Conservation (phyloP, 768 basidiomycete species). For the Amanita inopinata region DNA sequence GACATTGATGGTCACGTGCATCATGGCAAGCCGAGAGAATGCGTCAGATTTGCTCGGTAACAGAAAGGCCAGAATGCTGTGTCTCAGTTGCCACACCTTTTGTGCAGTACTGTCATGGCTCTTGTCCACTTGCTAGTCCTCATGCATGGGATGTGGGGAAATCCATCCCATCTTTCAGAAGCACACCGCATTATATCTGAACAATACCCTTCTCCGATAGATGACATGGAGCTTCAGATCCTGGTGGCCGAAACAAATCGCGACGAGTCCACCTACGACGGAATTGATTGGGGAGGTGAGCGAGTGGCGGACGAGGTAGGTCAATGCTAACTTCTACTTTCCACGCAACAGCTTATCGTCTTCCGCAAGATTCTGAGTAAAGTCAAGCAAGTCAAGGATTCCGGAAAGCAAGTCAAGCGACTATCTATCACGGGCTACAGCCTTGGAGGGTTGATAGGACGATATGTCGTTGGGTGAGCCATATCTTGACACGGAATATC, state of each 20-base stretch:
- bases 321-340: neutral
- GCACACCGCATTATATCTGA: conserved; percentile 44
- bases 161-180: conserved; percentile 53
- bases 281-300: conserved; percentile 79
- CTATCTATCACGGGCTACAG: conserved; percentile 74
- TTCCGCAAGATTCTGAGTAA: conserved; percentile 42
- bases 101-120: neutral
- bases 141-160: conserved; percentile 77
- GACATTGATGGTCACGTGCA: too few relatives aligned
- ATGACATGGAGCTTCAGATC: conserved; percentile 43
- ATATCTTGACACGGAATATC: conserved; percentile 60
- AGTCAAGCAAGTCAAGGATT: conserved; percentile 39
- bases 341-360: conserved; percentile 1
- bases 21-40: too few relatives aligned
- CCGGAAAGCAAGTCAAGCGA: conserved; percentile 49
- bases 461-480: conserved; percentile 8
- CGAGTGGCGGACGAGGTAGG: conserved; percentile 70
- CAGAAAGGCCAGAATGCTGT: too few relatives aligned
- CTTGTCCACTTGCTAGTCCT: conserved; percentile 37
- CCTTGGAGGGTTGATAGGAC: conserved; percentile 55
- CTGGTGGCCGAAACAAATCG: conserved; percentile 58
- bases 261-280: conserved; percentile 68
- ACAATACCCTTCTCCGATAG: conserved; percentile 22
- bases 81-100: neutral
- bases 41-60: too few relatives aligned